A percentile compares a stretch with the other conserved stretches of the same genome.
phyloP scores from a whole-genome alignment of 345 rosid genomes.

The Garcia nutans region DNA sequence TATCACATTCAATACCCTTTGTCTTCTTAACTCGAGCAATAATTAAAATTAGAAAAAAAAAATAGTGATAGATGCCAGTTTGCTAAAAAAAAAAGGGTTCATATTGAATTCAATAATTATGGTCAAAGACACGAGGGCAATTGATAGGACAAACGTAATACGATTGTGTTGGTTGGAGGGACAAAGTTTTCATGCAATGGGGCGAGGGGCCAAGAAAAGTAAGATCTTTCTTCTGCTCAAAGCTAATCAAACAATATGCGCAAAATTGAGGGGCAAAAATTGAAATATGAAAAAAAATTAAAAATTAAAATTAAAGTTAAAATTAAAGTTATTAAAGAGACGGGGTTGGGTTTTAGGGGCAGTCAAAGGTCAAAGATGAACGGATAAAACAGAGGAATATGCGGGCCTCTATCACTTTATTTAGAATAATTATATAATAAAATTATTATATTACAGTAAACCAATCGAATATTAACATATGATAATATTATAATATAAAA shows the following conservation, averaged over 20 bases:
- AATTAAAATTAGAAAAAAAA: background rate
- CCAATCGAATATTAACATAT: no score
- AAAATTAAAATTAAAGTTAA: no score
- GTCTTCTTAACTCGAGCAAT: background rate
- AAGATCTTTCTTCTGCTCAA: background rate
- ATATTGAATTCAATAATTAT: slow-evolving; percentile 16
- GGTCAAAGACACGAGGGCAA: slow-evolving; percentile 28
- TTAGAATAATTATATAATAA: no score
- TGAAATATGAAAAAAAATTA: no score
- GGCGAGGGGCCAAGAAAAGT: background rate
- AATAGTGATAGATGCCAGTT: background rate
- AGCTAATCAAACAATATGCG: no score
- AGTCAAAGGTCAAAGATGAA: slow-evolving; percentile 63
- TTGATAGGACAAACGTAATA: slow-evolving; percentile 18
- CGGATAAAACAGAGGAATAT: slow-evolving; percentile 34
- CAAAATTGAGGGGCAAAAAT: no score
- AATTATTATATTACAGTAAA: no score
- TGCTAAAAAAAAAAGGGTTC: background rate
- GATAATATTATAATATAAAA: no score
- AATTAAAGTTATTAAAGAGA: no score
- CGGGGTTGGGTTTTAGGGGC: background rate
- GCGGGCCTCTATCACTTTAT: no score
- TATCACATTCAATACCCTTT: background rate
- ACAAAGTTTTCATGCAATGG: background rate
- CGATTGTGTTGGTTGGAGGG: slow-evolving; percentile 12